Evolutionary conservation across 345 rosid species (phyloP).

Genomic region (Acer yangbiense): DNA sequence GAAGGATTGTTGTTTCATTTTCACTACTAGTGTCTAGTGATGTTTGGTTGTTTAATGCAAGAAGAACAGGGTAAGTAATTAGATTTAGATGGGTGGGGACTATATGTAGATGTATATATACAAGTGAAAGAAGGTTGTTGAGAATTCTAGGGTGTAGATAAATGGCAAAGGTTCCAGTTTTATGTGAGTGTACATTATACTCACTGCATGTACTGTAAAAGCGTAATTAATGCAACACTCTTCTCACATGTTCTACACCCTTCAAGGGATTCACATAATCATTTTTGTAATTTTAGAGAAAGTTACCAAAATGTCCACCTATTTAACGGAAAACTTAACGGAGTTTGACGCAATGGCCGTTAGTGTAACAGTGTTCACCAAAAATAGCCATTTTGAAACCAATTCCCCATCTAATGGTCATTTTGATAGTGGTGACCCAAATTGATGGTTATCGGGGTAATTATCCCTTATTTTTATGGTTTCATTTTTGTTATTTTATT

Average conservation of each 20-base stretch:
- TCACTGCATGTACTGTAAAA: neutral
- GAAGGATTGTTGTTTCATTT: constrained; percentile 20
- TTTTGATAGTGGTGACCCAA: too few species aligned
- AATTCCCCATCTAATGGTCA: too few species aligned
- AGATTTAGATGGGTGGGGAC: neutral
- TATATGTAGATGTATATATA: neutral
- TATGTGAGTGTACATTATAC: neutral
- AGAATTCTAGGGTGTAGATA: constrained; percentile 25
- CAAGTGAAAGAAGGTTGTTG: constrained; percentile 23
- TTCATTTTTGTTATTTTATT: neutral
- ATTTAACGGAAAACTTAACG: too few species aligned
- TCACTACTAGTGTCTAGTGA: neutral
- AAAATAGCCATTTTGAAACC: too few species aligned
- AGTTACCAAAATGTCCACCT: too few species aligned
- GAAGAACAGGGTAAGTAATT: neutral
- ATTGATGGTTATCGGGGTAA: too few species aligned
- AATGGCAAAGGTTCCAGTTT: constrained; percentile 39
- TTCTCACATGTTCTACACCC: constrained; percentile 28
- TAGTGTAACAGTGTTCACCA: too few species aligned
- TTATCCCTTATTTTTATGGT: neutral
- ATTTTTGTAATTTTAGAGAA: too few species aligned
- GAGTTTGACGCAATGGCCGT: too few species aligned
- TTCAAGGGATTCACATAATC: too few species aligned
- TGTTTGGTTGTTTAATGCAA: neutral
- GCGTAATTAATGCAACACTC: too few species aligned